Evolutionary conservation across 2,329 filamentous ascomycete genomes (phyloP).

Genomic region (Colletotrichum scovillei): DNA sequence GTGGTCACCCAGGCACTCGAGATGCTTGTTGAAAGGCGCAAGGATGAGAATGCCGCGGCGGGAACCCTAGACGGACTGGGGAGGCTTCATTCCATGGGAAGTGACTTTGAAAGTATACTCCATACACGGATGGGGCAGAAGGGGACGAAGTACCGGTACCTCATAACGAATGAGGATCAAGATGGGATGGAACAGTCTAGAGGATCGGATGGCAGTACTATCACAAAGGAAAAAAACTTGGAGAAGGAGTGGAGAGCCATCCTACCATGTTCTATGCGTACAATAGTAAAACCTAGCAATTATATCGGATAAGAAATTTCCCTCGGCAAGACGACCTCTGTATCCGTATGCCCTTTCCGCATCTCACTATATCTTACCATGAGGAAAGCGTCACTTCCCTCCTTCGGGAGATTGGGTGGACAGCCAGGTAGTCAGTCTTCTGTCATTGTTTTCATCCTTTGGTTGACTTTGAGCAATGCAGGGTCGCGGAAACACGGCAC

Average conservation of each 20-base stretch:
- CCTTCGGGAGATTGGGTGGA: neutral
- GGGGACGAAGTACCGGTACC: neutral
- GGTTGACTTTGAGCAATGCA: neutral
- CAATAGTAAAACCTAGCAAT: too few relatives aligned
- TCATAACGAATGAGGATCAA: neutral
- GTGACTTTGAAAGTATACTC: neutral
- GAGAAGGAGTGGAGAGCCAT: neutral
- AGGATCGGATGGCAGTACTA: neutral
- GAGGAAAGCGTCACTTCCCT: too few relatives aligned
- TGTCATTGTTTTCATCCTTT: neutral
- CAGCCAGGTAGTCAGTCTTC: neutral
- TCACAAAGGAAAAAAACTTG: neutral
- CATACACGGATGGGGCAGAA: too few relatives aligned
- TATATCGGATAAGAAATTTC: too few relatives aligned
- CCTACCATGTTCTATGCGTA: neutral
- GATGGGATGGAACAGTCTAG: conserved; percentile 10
- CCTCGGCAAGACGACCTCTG: too few relatives aligned
- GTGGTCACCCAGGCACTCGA: neutral
- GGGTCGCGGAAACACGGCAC: conserved; percentile 2
- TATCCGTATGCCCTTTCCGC: too few relatives aligned
- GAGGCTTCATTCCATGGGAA: neutral
- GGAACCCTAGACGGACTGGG: conserved; percentile 2
- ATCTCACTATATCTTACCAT: too few relatives aligned
- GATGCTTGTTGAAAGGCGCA: neutral
- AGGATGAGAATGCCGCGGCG: neutral